A percentile compares a stretch with the other conserved stretches of the same genome.
Conservation (phyloP, 2,329 filamentous ascomycete genomes). For the Cercospora sojina region DNA sequence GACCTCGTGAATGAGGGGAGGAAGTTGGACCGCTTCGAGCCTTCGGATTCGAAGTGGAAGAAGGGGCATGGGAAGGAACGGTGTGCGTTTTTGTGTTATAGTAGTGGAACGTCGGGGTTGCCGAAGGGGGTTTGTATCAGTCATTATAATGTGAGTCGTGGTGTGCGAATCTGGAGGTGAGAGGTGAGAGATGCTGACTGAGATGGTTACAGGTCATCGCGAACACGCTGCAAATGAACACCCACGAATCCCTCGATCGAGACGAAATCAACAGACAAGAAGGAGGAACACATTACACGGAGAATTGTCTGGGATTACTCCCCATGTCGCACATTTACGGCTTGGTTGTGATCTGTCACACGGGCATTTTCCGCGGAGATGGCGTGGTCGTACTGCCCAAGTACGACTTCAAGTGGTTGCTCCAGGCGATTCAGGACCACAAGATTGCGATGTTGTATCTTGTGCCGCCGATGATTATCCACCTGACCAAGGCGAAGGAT, state of each 20-base stretch:
- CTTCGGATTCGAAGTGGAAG: conserved; percentile 55
- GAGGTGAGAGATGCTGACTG: background rate
- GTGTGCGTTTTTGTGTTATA: conserved; percentile 76
- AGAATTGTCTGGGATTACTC: conserved; percentile 65
- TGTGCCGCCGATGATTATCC: conserved; percentile 79
- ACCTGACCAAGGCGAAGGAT: conserved; percentile 65
- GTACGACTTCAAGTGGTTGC: conserved; percentile 68
- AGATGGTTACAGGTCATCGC: conserved; percentile 56
- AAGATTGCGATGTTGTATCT: conserved; percentile 67
- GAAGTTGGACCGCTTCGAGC: conserved; percentile 53
- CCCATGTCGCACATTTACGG: conserved; percentile 82
- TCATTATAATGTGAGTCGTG: conserved; percentile 59
- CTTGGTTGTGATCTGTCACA: conserved; percentile 68
- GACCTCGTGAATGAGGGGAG: conserved; percentile 64
- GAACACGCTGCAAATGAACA: conserved; percentile 64
- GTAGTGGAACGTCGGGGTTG: conserved; percentile 74
- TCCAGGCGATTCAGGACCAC: conserved; percentile 65
- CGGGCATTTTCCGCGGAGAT: conserved; percentile 68
- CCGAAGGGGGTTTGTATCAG: conserved; percentile 77
- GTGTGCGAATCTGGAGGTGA: too few species aligned
- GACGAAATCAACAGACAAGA: conserved; percentile 31
- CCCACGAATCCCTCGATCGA: conserved; percentile 51
- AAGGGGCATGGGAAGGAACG: conserved; percentile 66
- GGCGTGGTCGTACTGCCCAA: conserved; percentile 70
- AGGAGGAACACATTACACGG: conserved; percentile 44